Conservation (phyloP, 305 asterid species). For the Ilex paraguariensis region DNA sequence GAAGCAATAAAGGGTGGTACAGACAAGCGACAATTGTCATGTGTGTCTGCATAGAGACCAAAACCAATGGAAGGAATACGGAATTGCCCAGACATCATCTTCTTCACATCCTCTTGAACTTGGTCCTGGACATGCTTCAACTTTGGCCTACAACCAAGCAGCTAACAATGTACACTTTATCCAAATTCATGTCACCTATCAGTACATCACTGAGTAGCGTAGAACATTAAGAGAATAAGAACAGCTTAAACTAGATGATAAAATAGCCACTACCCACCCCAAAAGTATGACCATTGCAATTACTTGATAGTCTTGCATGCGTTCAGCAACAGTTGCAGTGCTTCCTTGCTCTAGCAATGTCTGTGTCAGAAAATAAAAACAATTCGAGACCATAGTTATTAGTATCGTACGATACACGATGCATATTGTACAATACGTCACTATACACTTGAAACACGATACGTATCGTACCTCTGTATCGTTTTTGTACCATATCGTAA, state of each 20-base stretch:
- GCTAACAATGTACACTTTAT: neutral
- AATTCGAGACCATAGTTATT: slow-evolving; percentile 13
- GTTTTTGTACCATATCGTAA: too few species aligned
- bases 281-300: slow-evolving; percentile 76
- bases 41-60: slow-evolving; percentile 17
- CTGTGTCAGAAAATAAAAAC: slow-evolving; percentile 33
- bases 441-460: too few species aligned
- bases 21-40: slow-evolving; percentile 10
- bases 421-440: too few species aligned
- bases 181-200: too few species aligned
- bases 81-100: slow-evolving; percentile 72
- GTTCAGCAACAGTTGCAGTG: slow-evolving; percentile 45
- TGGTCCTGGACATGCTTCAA: slow-evolving; percentile 58
- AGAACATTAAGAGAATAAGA: neutral
- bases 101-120: slow-evolving; percentile 83
- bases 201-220: too few species aligned
- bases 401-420: too few species aligned
- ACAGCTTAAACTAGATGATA: neutral
- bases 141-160: slow-evolving; percentile 58
- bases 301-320: slow-evolving; percentile 75
- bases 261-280: slow-evolving; percentile 47
- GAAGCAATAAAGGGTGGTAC: slow-evolving; percentile 75
- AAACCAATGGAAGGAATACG: slow-evolving; percentile 42
- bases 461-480: too few species aligned
- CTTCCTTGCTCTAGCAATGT: slow-evolving; percentile 61